These are phyloP conservation scores for Agrostemma githago DNA, from an alignment of 148 eudicot species.

Conservation along the genomic window DNA sequence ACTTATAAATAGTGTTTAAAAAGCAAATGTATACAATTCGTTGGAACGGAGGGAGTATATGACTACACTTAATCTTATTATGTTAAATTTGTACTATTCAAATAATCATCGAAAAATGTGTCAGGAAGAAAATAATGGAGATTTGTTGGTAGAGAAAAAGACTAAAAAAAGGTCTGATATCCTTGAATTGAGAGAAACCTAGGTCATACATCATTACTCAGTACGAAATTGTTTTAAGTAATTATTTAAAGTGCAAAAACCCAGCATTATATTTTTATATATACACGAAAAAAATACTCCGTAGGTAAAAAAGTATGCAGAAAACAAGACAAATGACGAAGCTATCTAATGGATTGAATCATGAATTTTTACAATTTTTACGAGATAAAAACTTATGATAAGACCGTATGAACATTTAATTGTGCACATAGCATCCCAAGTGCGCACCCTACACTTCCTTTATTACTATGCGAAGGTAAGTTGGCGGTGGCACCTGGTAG, in stretches of 20 bases:
- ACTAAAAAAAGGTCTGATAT: neutral
- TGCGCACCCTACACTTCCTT: too few species aligned
- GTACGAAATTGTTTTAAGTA: neutral
- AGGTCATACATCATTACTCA: neutral
- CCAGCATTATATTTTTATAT: neutral
- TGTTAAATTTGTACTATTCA: too few species aligned
- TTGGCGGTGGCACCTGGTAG: too few species aligned
- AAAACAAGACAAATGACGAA: conserved; percentile 12
- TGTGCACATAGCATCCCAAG: too few species aligned
- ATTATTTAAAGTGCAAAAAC: neutral
- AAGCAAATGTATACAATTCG: too few species aligned
- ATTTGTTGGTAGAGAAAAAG: neutral
- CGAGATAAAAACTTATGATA: too few species aligned
- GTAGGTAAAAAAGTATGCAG: neutral
- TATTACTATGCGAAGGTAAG: too few species aligned
- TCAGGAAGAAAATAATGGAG: neutral
- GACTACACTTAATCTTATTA: too few species aligned
- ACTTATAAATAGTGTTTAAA: too few species aligned
- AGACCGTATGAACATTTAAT: too few species aligned
- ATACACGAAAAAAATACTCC: neutral
- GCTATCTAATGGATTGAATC: neutral
- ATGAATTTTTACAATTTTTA: too few species aligned
- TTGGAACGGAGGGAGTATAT: too few species aligned
- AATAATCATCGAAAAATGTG: neutral
- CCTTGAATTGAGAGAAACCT: neutral